Percentiles rank a stretch among this genome's conserved stretches.
Conservation (phyloP, 2,329 filamentous ascomycete species). For the Dichotomopilus funicola region DNA sequence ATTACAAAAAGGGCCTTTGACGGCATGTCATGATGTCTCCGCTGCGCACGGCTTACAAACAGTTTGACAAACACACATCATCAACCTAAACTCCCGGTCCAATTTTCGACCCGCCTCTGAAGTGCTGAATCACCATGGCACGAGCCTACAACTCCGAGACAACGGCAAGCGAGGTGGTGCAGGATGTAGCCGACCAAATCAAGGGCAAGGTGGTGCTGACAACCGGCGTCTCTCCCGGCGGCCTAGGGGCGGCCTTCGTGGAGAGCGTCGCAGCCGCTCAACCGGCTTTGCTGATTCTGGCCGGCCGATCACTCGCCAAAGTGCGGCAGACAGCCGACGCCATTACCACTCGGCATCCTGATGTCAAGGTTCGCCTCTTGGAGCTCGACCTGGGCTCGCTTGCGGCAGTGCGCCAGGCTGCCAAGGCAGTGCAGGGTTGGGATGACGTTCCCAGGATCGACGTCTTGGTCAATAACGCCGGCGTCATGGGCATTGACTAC, state of each 20-base stretch:
- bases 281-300: constrained; percentile 39
- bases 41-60: not conserved
- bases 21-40: not conserved
- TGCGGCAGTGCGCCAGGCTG: constrained; percentile 34
- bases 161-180: not conserved
- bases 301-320: constrained; percentile 38
- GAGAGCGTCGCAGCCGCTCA: constrained; percentile 33
- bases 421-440: constrained; percentile 29
- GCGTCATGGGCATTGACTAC: constrained; percentile 33
- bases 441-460: constrained; percentile 31
- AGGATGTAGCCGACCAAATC: constrained; percentile 21
- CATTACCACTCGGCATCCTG: constrained; percentile 29
- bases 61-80: not conserved
- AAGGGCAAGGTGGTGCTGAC: constrained; percentile 34
- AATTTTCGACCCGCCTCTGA: not conserved
- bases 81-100: not conserved
- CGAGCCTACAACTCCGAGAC: not conserved
- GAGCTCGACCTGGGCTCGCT: constrained; percentile 37
- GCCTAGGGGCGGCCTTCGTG: constrained; percentile 35
- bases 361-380: constrained; percentile 30
- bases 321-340: constrained; percentile 32
- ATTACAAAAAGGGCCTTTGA: not conserved
- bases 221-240: constrained; percentile 37
- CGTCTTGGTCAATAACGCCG: constrained; percentile 42
- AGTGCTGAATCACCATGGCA: not conserved